Evolutionary conservation across 139 green algal genomes (phyloP).

Genomic region (Pleodorina starrii): DNA sequence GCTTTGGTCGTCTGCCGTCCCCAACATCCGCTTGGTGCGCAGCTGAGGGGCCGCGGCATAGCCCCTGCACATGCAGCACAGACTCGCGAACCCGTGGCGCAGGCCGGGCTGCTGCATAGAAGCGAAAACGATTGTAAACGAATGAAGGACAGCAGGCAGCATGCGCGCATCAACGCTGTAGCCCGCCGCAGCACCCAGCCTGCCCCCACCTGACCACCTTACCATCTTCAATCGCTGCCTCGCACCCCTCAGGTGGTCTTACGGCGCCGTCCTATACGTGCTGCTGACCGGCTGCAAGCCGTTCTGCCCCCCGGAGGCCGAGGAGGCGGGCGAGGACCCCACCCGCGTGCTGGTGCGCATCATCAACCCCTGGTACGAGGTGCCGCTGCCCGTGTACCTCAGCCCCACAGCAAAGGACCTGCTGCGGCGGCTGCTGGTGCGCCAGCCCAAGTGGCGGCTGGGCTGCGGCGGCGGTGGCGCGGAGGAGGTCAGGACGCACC

Average conservation of each 20-base stretch:
- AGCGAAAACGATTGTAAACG: too few relatives aligned
- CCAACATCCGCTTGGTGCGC: too few relatives aligned
- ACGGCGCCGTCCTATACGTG: constrained; percentile 31
- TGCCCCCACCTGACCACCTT: too few relatives aligned
- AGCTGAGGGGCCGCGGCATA: too few relatives aligned
- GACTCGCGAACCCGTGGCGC: too few relatives aligned
- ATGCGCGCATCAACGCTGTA: too few relatives aligned
- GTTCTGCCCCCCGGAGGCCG: constrained; percentile 33
- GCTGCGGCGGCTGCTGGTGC: constrained; percentile 38
- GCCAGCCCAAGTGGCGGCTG: constrained; percentile 44
- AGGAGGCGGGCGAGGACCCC: constrained; percentile 46
- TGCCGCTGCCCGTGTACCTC: constrained; percentile 25
- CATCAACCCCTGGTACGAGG: constrained; percentile 39
- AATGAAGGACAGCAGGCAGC: too few relatives aligned
- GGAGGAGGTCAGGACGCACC: constrained; percentile 22
- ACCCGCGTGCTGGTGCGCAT: constrained; percentile 38
- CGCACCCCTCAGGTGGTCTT: background rate
- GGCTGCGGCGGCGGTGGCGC: constrained; percentile 19
- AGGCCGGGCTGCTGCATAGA: too few relatives aligned
- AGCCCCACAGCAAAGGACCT: constrained; percentile 3
- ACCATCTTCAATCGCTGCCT: too few relatives aligned
- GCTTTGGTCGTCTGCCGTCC: too few relatives aligned
- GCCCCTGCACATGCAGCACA: too few relatives aligned
- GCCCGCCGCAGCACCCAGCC: too few relatives aligned
- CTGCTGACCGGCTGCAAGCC: constrained; percentile 44